Evolutionary conservation across 2,329 filamentous ascomycete genomes (phyloP).

Genomic region (Aspergillus arachidicola): DNA sequence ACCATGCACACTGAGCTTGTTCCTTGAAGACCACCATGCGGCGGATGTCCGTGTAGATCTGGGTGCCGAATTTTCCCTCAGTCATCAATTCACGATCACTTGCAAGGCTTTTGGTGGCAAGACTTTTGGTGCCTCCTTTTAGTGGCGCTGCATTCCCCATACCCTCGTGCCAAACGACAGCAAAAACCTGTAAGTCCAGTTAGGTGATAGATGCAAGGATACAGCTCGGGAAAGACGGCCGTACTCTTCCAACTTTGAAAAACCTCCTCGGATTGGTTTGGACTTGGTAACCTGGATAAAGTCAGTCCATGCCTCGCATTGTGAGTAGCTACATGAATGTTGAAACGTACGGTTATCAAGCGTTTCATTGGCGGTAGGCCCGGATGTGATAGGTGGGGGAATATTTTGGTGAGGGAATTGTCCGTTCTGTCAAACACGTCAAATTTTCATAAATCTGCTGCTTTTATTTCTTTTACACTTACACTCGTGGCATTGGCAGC

Average conservation of each 20-base stretch:
- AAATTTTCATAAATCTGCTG: not conserved
- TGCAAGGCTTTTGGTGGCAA: slow-evolving; percentile 14
- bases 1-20: slow-evolving; percentile 32
- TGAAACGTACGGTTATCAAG: not conserved
- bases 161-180: slow-evolving; percentile 36
- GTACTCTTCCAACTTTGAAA: slow-evolving; percentile 25
- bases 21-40: slow-evolving; percentile 37
- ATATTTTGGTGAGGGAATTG: not conserved
- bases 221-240: not conserved
- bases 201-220: not conserved
- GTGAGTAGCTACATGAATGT: too few relatives aligned
- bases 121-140: slow-evolving; percentile 2
- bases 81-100: slow-evolving; percentile 13
- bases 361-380: not conserved
- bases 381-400: not conserved
- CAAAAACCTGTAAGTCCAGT: slow-evolving; percentile 29
- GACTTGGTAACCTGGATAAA: not conserved
- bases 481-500: not conserved
- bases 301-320: not conserved
- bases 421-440: not conserved
- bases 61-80: slow-evolving; percentile 22
- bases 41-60: slow-evolving; percentile 33
- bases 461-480: not conserved
- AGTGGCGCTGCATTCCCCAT: slow-evolving; percentile 19
- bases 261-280: not conserved